Evolutionary conservation across 1,139 yeast species (phyloP), one percentile per base, ranked within the genome.

Genomic region (Suzukiozyma palmioleophila): DNA sequence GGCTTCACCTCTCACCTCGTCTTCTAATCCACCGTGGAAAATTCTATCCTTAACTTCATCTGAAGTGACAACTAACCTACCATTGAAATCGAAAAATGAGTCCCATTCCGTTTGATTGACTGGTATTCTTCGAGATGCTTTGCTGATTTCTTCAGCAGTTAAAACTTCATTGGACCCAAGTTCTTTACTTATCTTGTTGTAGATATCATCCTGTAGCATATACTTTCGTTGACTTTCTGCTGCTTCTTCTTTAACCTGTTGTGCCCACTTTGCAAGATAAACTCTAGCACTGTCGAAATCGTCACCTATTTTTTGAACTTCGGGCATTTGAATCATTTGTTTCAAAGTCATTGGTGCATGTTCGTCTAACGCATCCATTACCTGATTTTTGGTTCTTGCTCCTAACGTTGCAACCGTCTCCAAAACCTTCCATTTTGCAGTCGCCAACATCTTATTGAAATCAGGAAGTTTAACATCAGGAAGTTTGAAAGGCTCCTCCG

Each of bases 201-300:
- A 74, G 43, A 82, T 73, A n/a, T 75, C 75, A 38, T 79, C 79
- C 48, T 79, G 79, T 42, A 86, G 64, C 48, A 79, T 75, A 45
- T 77, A 76, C 49, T 70, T 69, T 35, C 74, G 69, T 44, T 85
- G 81, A 36, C 84, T 77, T 48, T 75, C 77, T 52, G 87, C 94
- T 1, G 96, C 95, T 56, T 92, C 96, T 53, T 89, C 94, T 50
- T 92, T 94, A 21, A 92, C 95, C 31, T 89, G 89, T 52, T 88
- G 77, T 0, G 98, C 97, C 98, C 98, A 92, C 64, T 89, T 89
- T 4, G 98, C 97, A 44, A 92, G 69, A 57, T 89, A 92, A 3
- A 89, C 85, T 39, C 90, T 74, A 0, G 97, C 97, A 36, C 92
- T 81, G 53, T 90, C 97, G 57, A 89, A 92, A 47, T 92, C 98